These are phyloP conservation scores for Malus asiatica DNA, from an alignment of 306 rosid species.

Conservation along the genomic window DNA sequence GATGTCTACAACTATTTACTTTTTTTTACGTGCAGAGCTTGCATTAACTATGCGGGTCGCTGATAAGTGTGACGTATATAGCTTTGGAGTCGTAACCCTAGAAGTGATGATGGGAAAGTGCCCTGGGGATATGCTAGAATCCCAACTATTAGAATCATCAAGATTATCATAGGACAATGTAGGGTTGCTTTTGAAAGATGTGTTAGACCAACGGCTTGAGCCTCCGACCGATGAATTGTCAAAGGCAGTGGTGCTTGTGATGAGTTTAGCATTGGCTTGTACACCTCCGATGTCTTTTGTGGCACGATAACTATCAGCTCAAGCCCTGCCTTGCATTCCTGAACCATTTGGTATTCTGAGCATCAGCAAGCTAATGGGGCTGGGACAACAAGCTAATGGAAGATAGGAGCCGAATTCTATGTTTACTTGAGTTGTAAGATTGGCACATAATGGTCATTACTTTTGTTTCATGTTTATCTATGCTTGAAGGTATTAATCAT, in stretches of 20 bases:
- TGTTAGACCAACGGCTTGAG: slow-evolving; percentile 39
- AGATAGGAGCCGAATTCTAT: no score
- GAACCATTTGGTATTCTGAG: slow-evolving; percentile 12
- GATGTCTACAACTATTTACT: no score
- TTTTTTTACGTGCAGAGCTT: slow-evolving; percentile 27
- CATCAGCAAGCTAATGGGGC: not conserved
- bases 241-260: slow-evolving; percentile 23
- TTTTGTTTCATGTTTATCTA: no score
- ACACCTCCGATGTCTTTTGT: slow-evolving; percentile 52
- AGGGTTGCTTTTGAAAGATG: slow-evolving; percentile 32
- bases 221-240: slow-evolving; percentile 18
- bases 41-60: slow-evolving; percentile 44
- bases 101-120: slow-evolving; percentile 57
- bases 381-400: no score
- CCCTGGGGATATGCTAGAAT: slow-evolving; percentile 39
- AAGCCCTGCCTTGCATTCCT: not conserved
- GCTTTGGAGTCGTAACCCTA: slow-evolving; percentile 50
- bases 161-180: not conserved
- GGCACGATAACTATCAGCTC: slow-evolving; percentile 35
- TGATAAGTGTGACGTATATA: slow-evolving; percentile 49
- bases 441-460: no score
- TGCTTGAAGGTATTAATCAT: no score
- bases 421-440: no score
- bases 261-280: slow-evolving; percentile 39
- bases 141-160: not conserved